phyloP scores from a whole-genome alignment of 1,139 yeast genomes.

The Zhuliangozyma parablackwelliae region DNA sequence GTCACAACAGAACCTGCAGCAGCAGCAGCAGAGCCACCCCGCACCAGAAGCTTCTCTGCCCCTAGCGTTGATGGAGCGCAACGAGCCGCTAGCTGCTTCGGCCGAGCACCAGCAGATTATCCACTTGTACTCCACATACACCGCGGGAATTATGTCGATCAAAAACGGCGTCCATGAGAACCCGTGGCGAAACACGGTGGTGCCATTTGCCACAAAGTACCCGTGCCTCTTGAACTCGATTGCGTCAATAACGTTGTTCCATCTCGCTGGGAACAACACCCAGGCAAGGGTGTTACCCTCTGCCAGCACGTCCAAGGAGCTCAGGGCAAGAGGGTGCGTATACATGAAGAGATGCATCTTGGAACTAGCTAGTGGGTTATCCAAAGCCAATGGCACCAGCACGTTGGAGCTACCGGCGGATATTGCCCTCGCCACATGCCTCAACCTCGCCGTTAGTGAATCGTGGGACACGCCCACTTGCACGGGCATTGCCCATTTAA shows the following conservation, averaged over 20 bases:
- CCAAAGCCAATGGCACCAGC: slow-evolving; percentile 13
- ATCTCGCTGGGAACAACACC: slow-evolving; percentile 41
- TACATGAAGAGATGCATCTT: slow-evolving; percentile 60
- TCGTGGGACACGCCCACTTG: slow-evolving; percentile 66
- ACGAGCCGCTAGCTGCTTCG: background rate
- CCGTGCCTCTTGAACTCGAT: slow-evolving; percentile 58
- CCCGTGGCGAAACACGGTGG: slow-evolving; percentile 59
- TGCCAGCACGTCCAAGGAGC: slow-evolving; percentile 17
- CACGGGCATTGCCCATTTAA: slow-evolving; percentile 63
- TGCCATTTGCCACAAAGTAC: slow-evolving; percentile 52
- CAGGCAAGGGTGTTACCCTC: slow-evolving; percentile 28
- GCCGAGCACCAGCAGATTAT: slow-evolving; percentile 34
- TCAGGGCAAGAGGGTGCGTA: slow-evolving; percentile 47
- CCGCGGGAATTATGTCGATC: slow-evolving; percentile 60
- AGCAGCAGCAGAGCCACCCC: slow-evolving; percentile 1
- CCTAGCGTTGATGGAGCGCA: no score
- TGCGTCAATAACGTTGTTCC: slow-evolving; percentile 64
- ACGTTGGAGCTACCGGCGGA: slow-evolving; percentile 48
- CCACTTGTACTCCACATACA: slow-evolving; percentile 37
- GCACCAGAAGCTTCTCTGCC: slow-evolving; percentile 1
- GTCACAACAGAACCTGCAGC: background rate
- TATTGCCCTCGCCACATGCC: slow-evolving; percentile 60
- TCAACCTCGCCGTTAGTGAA: slow-evolving; percentile 60
- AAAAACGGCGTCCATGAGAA: slow-evolving; percentile 61
- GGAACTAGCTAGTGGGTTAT: slow-evolving; percentile 55